Percentiles rank a stretch among this genome's conserved stretches.
Conservation (phyloP, 805 yeast species). For the Wickerhamiella allomyrinae region DNA sequence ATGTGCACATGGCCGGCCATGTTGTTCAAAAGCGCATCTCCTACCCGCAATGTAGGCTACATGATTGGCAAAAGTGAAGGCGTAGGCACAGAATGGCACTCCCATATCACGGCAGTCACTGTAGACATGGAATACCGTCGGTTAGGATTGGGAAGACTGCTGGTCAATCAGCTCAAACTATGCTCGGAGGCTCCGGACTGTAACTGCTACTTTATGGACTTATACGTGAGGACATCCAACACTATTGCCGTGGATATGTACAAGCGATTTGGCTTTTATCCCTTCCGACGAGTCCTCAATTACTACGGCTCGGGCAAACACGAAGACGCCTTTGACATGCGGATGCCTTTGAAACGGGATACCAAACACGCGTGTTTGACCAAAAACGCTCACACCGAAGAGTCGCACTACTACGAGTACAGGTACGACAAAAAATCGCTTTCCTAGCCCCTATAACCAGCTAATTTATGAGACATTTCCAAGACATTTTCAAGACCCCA, state of each 20-base stretch:
- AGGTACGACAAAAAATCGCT: conserved; percentile 12
- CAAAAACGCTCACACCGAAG: conserved; percentile 19
- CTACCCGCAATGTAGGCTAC: conserved; percentile 29
- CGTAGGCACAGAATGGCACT: conserved; percentile 71
- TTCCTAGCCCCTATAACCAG: background rate
- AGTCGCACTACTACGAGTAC: conserved; percentile 18
- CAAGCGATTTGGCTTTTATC: conserved; percentile 72
- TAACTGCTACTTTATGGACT: conserved; percentile 71
- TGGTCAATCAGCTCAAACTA: conserved; percentile 60
- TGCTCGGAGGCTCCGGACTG: conserved; percentile 68
- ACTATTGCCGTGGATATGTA: conserved; percentile 65
- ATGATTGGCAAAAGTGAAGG: conserved; percentile 98
- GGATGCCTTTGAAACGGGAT: conserved; percentile 28
- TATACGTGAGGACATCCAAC: conserved; percentile 83
- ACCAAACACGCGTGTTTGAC: conserved; percentile 17
- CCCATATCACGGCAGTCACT: conserved; percentile 93
- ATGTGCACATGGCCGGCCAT: conserved; percentile 77
- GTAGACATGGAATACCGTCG: conserved; percentile 71
- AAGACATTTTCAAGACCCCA: too few species aligned
- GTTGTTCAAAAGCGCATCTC: conserved; percentile 53
- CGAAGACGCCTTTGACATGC: conserved; percentile 69
- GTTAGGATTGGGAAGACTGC: conserved; percentile 67
- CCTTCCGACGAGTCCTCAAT: conserved; percentile 75
- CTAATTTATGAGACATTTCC: too few species aligned
- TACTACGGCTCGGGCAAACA: conserved; percentile 52